A percentile compares a stretch with the other conserved stretches of the same genome.
Conservation (phyloP, 139 green algal species). For the Microglena sp. region DNA sequence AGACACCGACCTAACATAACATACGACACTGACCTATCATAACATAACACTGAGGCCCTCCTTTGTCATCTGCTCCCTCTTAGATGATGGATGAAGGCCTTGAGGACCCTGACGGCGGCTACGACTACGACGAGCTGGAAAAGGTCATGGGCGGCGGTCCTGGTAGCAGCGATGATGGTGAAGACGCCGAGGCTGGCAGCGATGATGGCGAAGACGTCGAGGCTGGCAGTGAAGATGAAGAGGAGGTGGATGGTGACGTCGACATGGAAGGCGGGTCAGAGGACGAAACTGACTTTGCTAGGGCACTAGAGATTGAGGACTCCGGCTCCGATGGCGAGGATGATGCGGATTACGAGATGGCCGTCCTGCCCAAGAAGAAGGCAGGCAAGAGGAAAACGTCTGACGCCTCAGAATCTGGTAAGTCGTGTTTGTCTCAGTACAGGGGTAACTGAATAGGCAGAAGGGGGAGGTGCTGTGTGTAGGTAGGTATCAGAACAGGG, state of each 20-base stretch:
- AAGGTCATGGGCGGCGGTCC: neutral
- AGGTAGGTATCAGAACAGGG: neutral
- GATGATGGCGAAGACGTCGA: neutral
- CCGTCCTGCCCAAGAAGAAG: slow-evolving; percentile 3
- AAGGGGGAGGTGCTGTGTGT: neutral
- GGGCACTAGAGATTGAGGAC: neutral
- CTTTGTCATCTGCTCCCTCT: neutral
- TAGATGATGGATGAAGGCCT: slow-evolving; percentile 3
- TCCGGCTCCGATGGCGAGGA: neutral
- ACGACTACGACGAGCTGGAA: slow-evolving; percentile 2
- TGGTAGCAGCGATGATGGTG: slow-evolving; percentile 1
- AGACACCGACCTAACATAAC: neutral
- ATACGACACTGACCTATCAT: neutral
- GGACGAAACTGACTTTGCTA: neutral
- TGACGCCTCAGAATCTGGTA: neutral
- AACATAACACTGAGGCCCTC: neutral
- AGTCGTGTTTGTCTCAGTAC: neutral
- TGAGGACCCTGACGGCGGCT: slow-evolving; percentile 10
- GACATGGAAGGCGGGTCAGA: neutral
- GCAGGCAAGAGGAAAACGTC: neutral
- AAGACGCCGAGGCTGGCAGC: neutral
- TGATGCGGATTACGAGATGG: slow-evolving; percentile 6
- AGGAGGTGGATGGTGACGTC: neutral
- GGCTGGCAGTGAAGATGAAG: neutral
- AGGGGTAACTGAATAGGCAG: neutral